Base-by-base conservation (phyloP, 768 basidiomycete species). In the Hydnomerulius pinastri region DNA sequence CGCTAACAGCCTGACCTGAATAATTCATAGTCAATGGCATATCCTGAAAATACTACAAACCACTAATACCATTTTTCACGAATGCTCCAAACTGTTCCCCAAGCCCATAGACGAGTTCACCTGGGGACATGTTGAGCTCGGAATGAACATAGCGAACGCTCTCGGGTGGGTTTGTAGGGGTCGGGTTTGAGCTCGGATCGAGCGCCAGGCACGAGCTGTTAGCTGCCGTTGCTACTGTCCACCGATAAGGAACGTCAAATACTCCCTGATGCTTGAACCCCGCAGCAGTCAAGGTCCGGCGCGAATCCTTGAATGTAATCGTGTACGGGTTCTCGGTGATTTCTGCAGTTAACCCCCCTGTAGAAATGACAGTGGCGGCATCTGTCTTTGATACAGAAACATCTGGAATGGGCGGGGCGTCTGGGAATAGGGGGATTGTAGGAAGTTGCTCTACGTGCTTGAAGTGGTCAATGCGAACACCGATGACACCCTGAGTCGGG, bases 61-160 rank as follows among this genome's bases (percentile, higher is more conserved):
- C 57, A 45, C n/a, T 58, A 77, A 50, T 67, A 78, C 86, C 87
- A 55, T 89, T 88, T 73, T 89, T 90, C 6, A 87, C 77, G 51
- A 90, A 83, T 8, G 86, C 74, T 2, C 83, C 82, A 62, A 90
- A 89, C 48, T 86, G 81, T 67, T 90, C 87, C 41, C 87, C 87
- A 12, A 88, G 73, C 4, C 87, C 87, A 60, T 87, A 89, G 18
- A 90, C 75, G 36, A 82, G 76, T 66, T 88, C 87, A 17, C 85
- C 87, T 0, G 86, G 85, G 21, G 81, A 80, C 6, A 85, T 67
- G 50, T 80, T 82, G 25, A 90, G 73, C 73, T 79, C 86, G 43
- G 81, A 58, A n/a, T 57, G 78, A 38, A 80, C 66, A 58, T 82
- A 82, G 21, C 78, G 68, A 29, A 79, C 68, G 8, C 64, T 61